Conservation (phyloP, 768 basidiomycete genomes). For the Tylopilus intermedius region DNA sequence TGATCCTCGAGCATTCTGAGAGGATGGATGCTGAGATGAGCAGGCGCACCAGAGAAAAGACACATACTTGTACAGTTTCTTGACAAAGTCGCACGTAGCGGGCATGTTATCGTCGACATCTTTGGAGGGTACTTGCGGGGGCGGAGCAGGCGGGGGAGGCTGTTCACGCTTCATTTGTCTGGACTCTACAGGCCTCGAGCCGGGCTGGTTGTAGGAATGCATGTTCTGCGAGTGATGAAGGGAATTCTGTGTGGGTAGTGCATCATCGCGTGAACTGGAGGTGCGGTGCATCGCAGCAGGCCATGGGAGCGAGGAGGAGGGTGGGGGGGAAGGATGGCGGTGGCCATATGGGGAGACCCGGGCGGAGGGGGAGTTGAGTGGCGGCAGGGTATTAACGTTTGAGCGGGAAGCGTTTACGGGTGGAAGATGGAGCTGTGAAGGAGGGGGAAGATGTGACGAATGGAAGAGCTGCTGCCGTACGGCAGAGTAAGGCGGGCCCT, state of each 20-base stretch:
- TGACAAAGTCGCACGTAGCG: conserved; percentile 89
- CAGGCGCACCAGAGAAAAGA: neutral
- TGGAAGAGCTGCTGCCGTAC: conserved; percentile 36
- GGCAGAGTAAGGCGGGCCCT: conserved; percentile 27
- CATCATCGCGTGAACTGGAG: conserved; percentile 41
- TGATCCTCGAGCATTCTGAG: conserved; percentile 85
- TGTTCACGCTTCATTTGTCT: conserved; percentile 30
- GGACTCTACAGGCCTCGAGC: conserved; percentile 17
- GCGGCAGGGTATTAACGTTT: conserved; percentile 38
- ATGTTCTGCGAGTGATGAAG: conserved; percentile 16
- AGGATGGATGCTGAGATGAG: conserved; percentile 4
- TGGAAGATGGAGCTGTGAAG: conserved; percentile 38
- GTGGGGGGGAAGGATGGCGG: conserved; percentile 25
- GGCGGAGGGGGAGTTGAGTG: conserved; percentile 30
- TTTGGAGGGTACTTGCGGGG: conserved; percentile 22
- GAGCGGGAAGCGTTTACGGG: conserved; percentile 33
- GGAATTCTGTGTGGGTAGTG: conserved; percentile 21
- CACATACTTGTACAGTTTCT: conserved; percentile 86
- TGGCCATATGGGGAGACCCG: conserved; percentile 24
- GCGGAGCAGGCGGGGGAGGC: conserved; percentile 19
- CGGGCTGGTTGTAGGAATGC: conserved; percentile 22
- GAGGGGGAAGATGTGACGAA: conserved; percentile 41
- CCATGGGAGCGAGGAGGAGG: conserved; percentile 22
- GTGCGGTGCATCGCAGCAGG: conserved; percentile 31
- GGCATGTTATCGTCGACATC: conserved; percentile 72